phyloP scores from a whole-genome alignment of 352 stramenopile genomes.

The Pythium aphanidermatum region DNA sequence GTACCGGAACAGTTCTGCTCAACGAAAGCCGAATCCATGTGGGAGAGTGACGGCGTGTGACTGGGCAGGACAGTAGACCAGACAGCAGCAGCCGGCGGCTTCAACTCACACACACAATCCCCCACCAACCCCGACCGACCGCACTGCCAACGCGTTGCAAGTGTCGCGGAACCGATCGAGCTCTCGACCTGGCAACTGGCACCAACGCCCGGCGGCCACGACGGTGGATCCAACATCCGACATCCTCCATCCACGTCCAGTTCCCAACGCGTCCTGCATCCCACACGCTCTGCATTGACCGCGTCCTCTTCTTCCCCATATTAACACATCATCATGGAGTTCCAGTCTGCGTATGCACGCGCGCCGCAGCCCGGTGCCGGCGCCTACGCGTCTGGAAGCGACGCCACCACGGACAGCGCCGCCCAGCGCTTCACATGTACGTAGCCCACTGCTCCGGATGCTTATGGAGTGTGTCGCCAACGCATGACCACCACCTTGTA shows the following conservation, averaged over 20 bases:
- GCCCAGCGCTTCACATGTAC: slow-evolving; percentile 66
- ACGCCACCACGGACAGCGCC: slow-evolving; percentile 30
- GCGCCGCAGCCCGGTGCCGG: slow-evolving; percentile 16
- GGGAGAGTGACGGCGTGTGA: slow-evolving; percentile 25
- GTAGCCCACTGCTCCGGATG: slow-evolving; percentile 16
- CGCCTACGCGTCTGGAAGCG: slow-evolving; percentile 16
- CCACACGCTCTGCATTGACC: background rate
- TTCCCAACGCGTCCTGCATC: too few relatives aligned
- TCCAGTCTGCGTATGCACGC: slow-evolving; percentile 14
- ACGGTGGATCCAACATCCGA: too few relatives aligned
- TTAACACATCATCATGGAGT: slow-evolving; percentile 9
- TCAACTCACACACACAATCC: slow-evolving; percentile 11
- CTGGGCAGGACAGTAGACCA: slow-evolving; percentile 21
- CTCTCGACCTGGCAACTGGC: background rate
- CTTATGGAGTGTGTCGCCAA: background rate
- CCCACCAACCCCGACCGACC: slow-evolving; percentile 1
- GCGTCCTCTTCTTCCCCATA: background rate
- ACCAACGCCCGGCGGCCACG: too few relatives aligned
- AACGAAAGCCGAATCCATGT: slow-evolving; percentile 17
- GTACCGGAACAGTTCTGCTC: slow-evolving; percentile 9
- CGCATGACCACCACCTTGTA: slow-evolving; percentile 12
- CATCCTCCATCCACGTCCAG: too few relatives aligned
- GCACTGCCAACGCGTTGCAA: too few relatives aligned
- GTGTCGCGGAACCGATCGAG: slow-evolving; percentile 5
- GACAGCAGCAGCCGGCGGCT: slow-evolving; percentile 10